A percentile compares a stretch with the other conserved stretches of the same genome.
phyloP scores from a whole-genome alignment of 1,284 basidiomycete genomes.

The Heterobasidion irregulare region DNA sequence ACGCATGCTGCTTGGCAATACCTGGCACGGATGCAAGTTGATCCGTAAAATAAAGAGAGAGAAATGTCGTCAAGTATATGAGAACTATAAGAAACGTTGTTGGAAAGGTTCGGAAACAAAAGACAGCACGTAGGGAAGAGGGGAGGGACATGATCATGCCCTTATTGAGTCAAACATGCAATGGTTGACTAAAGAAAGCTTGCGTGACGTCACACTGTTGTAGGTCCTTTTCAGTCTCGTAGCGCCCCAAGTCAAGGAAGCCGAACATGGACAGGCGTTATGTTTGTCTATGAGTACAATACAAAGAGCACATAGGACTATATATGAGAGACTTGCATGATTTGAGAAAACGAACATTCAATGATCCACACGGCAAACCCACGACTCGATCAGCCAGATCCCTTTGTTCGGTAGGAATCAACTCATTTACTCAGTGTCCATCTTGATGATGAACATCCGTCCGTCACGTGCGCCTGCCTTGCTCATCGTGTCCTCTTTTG shows the following conservation, averaged over 20 bases:
- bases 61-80: constrained; percentile 45
- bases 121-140: not conserved
- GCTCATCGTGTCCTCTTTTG: constrained; percentile 6
- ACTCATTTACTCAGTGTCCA: not conserved
- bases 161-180: too few species aligned
- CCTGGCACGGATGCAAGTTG: constrained; percentile 38
- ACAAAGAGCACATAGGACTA: too few species aligned
- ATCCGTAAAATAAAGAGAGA: constrained; percentile 46
- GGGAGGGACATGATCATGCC: not conserved
- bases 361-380: too few species aligned
- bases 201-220: too few species aligned
- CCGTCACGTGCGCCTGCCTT: constrained; percentile 5
- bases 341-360: too few species aligned
- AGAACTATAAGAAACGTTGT: constrained; percentile 37
- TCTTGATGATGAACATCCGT: constrained; percentile 6
- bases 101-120: constrained; percentile 6
- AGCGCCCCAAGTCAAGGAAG: too few species aligned
- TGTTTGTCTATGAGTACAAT: too few species aligned
- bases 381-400: too few species aligned
- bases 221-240: too few species aligned
- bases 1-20: constrained; percentile 20
- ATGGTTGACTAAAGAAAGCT: too few species aligned
- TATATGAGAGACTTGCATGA: too few species aligned
- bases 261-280: too few species aligned
- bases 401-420: not conserved